These are phyloP conservation scores for Aureobasidium sp. DNA, from an alignment of 2,329 filamentous ascomycete species.

Conservation along the genomic window DNA sequence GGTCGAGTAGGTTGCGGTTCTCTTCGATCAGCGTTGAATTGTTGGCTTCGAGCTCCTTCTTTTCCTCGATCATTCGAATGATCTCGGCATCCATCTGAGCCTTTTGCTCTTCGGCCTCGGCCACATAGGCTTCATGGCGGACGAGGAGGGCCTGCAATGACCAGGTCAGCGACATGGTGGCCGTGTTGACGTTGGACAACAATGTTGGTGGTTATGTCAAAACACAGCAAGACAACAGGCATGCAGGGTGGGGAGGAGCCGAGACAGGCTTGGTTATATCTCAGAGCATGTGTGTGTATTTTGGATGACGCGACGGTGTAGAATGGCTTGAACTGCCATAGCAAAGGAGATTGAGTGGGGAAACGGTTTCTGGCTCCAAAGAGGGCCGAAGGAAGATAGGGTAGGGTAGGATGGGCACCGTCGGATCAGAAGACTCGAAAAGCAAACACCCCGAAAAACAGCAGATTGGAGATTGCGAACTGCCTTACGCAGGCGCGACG, in stretches of 20 bases:
- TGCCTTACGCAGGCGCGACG: not conserved
- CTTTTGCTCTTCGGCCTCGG: constrained; percentile 82
- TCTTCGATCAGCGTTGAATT: constrained; percentile 77
- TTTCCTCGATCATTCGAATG: constrained; percentile 66
- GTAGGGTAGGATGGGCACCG: not conserved
- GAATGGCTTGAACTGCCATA: constrained; percentile 15
- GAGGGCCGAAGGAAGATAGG: not conserved
- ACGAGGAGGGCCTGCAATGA: constrained; percentile 76
- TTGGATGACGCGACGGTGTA: constrained; percentile 15
- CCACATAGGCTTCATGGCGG: constrained; percentile 91
- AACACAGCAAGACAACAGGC: not conserved
- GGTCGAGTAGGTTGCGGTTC: constrained; percentile 72
- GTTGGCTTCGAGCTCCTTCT: constrained; percentile 57
- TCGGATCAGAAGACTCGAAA: not conserved
- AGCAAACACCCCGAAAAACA: not conserved
- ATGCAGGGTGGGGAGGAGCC: constrained; percentile 2
- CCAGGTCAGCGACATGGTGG: constrained; percentile 59
- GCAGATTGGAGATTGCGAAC: not conserved
- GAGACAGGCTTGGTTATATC: constrained; percentile 15
- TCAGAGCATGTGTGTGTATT: constrained; percentile 17
- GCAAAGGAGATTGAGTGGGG: constrained; percentile 14
- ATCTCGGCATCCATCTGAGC: constrained; percentile 65
- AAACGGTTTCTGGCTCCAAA: not conserved
- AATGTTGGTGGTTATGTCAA: not conserved
- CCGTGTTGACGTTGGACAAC: constrained; percentile 17